phyloP scores from a whole-genome alignment of 306 rosid species.

The Pterocarpus santalinus region DNA sequence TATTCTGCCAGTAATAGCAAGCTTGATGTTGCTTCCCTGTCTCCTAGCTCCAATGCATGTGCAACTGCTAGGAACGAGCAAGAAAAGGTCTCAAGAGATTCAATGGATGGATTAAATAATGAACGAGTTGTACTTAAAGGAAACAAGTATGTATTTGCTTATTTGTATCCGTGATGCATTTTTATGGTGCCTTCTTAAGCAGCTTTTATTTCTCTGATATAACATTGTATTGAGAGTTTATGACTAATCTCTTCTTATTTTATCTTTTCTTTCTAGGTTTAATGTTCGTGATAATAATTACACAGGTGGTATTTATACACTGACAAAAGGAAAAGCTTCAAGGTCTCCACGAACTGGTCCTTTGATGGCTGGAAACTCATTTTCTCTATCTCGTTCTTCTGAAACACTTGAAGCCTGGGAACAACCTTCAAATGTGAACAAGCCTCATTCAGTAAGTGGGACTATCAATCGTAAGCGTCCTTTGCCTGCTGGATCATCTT shows the following conservation, averaged over 20 bases:
- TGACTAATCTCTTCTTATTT: slow-evolving; percentile 1
- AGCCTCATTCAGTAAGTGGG: slow-evolving; percentile 59
- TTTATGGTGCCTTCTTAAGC: slow-evolving; percentile 35
- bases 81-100: slow-evolving; percentile 69
- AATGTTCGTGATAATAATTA: slow-evolving; percentile 62
- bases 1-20: slow-evolving; percentile 59
- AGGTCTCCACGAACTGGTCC: slow-evolving; percentile 76
- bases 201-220: slow-evolving; percentile 18
- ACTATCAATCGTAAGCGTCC: slow-evolving; percentile 67
- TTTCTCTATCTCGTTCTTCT: slow-evolving; percentile 64
- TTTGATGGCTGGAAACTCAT: slow-evolving; percentile 59
- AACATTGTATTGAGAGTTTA: slow-evolving; percentile 12
- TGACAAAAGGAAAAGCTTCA: slow-evolving; percentile 79
- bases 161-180: slow-evolving; percentile 36
- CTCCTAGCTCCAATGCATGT: slow-evolving; percentile 59
- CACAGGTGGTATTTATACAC: slow-evolving; percentile 56
- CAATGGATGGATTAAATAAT: slow-evolving; percentile 62
- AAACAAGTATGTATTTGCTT: slow-evolving; percentile 64
- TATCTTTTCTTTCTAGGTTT: slow-evolving; percentile 54
- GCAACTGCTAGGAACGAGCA: slow-evolving; percentile 63
- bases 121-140: slow-evolving; percentile 65
- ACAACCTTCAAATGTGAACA: slow-evolving; percentile 62
- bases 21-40: slow-evolving; percentile 62
- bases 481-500: slow-evolving; percentile 64
- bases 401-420: slow-evolving; percentile 70